These are phyloP conservation scores for Ceratobasidium sp. DNA, from an alignment of 1,284 basidiomycete species.

Conservation along the genomic window DNA sequence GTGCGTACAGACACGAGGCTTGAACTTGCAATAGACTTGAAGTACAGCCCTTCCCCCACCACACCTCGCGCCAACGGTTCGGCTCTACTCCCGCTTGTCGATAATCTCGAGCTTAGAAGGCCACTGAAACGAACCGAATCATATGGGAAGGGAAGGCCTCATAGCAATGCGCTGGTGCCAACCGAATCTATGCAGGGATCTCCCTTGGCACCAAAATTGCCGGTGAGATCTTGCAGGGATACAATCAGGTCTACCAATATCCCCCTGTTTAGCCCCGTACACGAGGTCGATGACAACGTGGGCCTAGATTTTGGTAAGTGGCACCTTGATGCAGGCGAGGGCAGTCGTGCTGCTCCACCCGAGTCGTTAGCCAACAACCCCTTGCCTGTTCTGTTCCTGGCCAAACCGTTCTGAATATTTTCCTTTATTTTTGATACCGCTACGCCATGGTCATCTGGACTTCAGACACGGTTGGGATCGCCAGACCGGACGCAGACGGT, in stretches of 20 bases:
- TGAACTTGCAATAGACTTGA: slow-evolving; percentile 34
- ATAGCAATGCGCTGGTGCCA: slow-evolving; percentile 1
- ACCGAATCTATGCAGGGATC: slow-evolving; percentile 9
- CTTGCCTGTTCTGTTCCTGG: slow-evolving; percentile 3
- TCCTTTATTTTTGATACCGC: slow-evolving; percentile 11
- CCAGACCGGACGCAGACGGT: slow-evolving; percentile 1
- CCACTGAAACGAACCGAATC: slow-evolving; percentile 31
- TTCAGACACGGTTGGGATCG: slow-evolving; percentile 22
- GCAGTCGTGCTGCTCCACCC: slow-evolving; percentile 24
- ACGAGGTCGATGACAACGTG: slow-evolving; percentile 39
- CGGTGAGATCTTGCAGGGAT: slow-evolving; percentile 1
- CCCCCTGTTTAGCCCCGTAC: slow-evolving; percentile 11
- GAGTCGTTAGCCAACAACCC: neutral
- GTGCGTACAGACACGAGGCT: slow-evolving; percentile 36
- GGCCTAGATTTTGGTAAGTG: slow-evolving; percentile 33
- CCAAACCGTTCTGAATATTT: neutral
- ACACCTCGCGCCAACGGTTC: slow-evolving; percentile 19
- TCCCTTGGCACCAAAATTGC: neutral
- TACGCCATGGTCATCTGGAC: slow-evolving; percentile 29
- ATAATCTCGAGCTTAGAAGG: slow-evolving; percentile 4
- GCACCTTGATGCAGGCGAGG: slow-evolving; percentile 34
- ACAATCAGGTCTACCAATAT: slow-evolving; percentile 2
- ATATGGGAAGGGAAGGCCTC: slow-evolving; percentile 17
- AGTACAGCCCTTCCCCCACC: slow-evolving; percentile 11
- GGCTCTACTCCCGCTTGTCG: neutral